phyloP scores from a whole-genome alignment of 768 basidiomycete species.

The Collybiopsis confluens region DNA sequence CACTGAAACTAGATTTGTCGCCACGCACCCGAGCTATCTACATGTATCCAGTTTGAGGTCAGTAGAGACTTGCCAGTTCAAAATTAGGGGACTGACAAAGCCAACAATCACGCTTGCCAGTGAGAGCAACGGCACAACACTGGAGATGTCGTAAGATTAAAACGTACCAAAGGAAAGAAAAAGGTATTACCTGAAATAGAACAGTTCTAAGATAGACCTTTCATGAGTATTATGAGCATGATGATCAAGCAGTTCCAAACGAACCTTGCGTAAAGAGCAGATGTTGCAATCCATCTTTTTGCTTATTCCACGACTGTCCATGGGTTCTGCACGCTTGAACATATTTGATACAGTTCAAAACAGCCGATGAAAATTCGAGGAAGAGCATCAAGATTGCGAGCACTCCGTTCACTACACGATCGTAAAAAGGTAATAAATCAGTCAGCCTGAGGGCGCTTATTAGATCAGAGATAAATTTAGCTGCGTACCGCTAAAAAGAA shows the following conservation, averaged over 20 bases:
- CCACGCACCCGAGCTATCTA: conserved; percentile 18
- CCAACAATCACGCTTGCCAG: conserved; percentile 3
- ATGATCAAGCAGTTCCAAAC: too few relatives aligned
- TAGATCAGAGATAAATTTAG: too few relatives aligned
- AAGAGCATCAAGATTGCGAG: conserved; percentile 17
- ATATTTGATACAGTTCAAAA: conserved; percentile 15
- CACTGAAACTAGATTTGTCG: too few relatives aligned
- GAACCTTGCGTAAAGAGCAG: conserved; percentile 6
- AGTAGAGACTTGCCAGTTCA: background rate
- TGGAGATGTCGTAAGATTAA: background rate
- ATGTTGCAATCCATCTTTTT: conserved; percentile 1
- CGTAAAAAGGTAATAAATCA: too few relatives aligned
- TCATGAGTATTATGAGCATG: too few relatives aligned
- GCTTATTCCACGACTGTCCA: conserved; percentile 1
- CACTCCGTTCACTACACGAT: conserved; percentile 10
- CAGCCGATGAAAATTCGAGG: conserved; percentile 14
- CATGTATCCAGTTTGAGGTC: background rate
- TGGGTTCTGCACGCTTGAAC: conserved; percentile 13
- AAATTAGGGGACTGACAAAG: conserved; percentile 1
- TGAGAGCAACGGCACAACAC: conserved; percentile 3
- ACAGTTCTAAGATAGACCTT: background rate
- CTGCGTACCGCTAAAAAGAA: too few relatives aligned
- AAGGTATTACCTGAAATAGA: conserved; percentile 5
- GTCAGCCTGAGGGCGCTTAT: too few relatives aligned
- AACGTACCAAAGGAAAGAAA: too few relatives aligned